phyloP scores from a whole-genome alignment of 225 moss, liverwort and hornwort genomes.

The Physcomitrium patens region DNA sequence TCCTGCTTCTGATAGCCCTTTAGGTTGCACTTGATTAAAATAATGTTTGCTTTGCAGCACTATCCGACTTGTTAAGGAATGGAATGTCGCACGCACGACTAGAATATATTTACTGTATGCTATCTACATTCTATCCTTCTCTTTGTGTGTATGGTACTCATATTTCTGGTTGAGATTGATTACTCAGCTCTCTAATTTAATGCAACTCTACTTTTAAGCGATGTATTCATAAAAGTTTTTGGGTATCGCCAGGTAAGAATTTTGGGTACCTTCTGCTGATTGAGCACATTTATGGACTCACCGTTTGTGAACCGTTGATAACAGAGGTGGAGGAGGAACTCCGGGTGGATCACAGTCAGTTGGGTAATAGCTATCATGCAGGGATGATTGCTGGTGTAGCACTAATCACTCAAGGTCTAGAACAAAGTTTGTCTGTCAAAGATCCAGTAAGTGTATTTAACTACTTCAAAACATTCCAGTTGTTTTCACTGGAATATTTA shows the following conservation, averaged over 20 bases:
- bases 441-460: constrained; percentile 53
- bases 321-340: constrained; percentile 54
- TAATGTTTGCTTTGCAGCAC: background rate
- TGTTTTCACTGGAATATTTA: background rate
- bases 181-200: background rate
- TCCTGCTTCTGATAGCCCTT: constrained; percentile 22
- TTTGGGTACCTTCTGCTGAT: background rate
- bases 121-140: background rate
- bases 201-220: background rate
- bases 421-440: constrained; percentile 68
- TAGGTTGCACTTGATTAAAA: constrained; percentile 11
- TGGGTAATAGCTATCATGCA: constrained; percentile 87
- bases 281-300: constrained; percentile 13
- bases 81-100: no score
- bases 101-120: background rate
- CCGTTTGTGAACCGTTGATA: constrained; percentile 13
- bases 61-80: background rate
- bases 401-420: constrained; percentile 69
- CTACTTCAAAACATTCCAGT: background rate
- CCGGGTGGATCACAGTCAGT: constrained; percentile 89
- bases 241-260: background rate
- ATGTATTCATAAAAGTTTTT: background rate
- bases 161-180: constrained; percentile 9
- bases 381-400: constrained; percentile 88
- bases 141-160: background rate